Evolutionary conservation across 176 grass and related monocot species (phyloP).

Genomic region (maize (Zea mays)): DNA sequence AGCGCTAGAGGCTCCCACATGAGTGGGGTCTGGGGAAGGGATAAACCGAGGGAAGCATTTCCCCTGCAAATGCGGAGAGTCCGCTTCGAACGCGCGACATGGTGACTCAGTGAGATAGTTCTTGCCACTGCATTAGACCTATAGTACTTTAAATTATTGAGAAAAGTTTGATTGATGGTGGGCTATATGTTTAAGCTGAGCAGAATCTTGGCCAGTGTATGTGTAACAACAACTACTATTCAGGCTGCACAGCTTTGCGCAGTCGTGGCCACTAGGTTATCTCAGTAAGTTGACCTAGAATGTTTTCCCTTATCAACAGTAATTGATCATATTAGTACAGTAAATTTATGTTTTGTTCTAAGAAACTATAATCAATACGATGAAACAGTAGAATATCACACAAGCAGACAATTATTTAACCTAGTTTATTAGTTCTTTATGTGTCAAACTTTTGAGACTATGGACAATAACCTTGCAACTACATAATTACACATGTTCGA

Average conservation of each 20-base stretch:
- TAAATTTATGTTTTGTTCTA: background rate
- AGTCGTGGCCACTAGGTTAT: background rate
- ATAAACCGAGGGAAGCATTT: too few relatives aligned
- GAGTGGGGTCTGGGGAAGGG: too few relatives aligned
- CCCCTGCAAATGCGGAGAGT: too few relatives aligned
- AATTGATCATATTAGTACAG: background rate
- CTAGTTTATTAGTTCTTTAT: background rate
- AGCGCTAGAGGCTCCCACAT: too few relatives aligned
- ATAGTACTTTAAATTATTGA: background rate
- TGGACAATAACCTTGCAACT: slow-evolving; percentile 1
- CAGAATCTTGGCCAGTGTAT: background rate
- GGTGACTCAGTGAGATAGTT: too few relatives aligned
- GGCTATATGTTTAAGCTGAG: background rate
- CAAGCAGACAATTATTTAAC: background rate
- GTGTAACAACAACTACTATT: background rate
- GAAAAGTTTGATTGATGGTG: slow-evolving; percentile 8
- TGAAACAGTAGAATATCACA: slow-evolving; percentile 1
- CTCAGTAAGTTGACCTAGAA: background rate
- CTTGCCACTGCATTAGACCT: too few relatives aligned
- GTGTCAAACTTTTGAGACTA: slow-evolving; percentile 15
- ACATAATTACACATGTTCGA: background rate
- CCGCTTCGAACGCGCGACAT: too few relatives aligned
- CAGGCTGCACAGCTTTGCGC: background rate
- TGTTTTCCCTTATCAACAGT: background rate
- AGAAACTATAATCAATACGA: background rate